These are phyloP conservation scores for Aristolochia fimbriata DNA, from an alignment of 164 flowering plant species.

Conservation along the genomic window DNA sequence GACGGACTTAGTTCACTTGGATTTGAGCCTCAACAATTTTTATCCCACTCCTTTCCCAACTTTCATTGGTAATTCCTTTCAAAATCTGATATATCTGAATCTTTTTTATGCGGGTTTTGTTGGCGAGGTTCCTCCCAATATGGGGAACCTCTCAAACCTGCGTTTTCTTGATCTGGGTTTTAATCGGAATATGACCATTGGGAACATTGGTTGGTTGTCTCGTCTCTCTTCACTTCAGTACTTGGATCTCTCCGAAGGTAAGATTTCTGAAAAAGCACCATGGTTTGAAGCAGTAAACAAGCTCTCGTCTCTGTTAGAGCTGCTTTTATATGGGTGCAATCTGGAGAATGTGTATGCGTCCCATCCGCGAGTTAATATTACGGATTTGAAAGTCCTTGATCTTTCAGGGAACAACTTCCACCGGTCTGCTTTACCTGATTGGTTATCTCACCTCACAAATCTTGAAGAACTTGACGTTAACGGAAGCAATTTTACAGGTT, in stretches of 20 bases:
- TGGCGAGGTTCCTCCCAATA: not conserved
- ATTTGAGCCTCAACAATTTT: constrained; percentile 1
- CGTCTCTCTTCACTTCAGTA: not conserved
- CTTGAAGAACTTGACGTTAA: not conserved
- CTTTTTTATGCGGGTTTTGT: not conserved
- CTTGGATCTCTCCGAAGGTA: not conserved
- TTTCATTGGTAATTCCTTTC: constrained; percentile 6
- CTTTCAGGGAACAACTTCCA: not conserved
- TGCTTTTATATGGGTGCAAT: not conserved
- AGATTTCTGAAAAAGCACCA: not conserved
- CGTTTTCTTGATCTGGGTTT: not conserved
- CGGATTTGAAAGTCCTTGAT: not conserved
- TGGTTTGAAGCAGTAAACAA: not conserved
- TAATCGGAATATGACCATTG: not conserved
- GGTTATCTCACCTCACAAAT: constrained; percentile 1
- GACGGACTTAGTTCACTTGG: constrained; percentile 1
- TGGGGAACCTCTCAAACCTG: constrained; percentile 4
- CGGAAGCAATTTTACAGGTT: not conserved
- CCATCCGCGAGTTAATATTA: not conserved
- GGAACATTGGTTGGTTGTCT: not conserved
- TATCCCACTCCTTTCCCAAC: not conserved
- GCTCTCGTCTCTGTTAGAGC: not conserved
- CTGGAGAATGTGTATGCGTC: not conserved
- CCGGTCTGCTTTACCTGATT: not conserved
- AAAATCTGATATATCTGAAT: constrained; percentile 1